Evolutionary conservation across 1,284 basidiomycete genomes (phyloP).

Genomic region (Pterulicium gracile): DNA sequence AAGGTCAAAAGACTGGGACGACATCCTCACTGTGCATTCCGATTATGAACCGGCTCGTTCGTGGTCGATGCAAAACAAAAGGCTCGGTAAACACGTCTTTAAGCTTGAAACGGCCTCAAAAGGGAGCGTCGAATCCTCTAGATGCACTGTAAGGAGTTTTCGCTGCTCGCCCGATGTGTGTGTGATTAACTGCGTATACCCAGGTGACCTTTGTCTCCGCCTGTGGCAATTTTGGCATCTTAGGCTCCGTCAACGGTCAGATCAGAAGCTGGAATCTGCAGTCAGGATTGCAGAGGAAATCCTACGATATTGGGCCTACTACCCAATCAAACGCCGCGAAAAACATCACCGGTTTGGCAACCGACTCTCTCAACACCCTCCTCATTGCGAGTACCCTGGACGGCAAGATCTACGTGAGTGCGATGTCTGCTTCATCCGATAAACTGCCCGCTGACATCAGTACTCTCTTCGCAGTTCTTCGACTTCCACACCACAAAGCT

Average conservation of each 20-base stretch:
- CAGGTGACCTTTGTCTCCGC: constrained; percentile 86
- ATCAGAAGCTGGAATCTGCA: constrained; percentile 95
- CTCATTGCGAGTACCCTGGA: constrained; percentile 82
- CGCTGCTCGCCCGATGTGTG: constrained; percentile 6
- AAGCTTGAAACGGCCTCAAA: constrained; percentile 35
- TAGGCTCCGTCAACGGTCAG: constrained; percentile 68
- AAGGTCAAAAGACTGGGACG: constrained; percentile 94
- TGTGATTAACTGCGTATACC: constrained; percentile 6
- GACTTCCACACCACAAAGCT: constrained; percentile 84
- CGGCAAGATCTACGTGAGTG: constrained; percentile 77
- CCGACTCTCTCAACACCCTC: constrained; percentile 76
- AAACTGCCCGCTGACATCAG: constrained; percentile 1
- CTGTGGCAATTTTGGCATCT: constrained; percentile 94
- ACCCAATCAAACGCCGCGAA: constrained; percentile 39
- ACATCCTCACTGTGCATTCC: constrained; percentile 83
- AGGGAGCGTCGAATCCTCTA: constrained; percentile 33
- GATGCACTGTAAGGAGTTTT: constrained; percentile 45
- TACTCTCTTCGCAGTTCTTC: constrained; percentile 61
- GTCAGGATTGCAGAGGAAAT: constrained; percentile 79
- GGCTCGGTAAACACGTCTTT: constrained; percentile 66
- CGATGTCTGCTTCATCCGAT: constrained; percentile 1
- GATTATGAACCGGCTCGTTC: constrained; percentile 75
- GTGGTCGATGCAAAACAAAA: constrained; percentile 82
- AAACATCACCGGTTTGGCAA: constrained; percentile 73
- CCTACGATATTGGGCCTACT: constrained; percentile 51